Evolutionary conservation across 169 alveolate species (phyloP).

Genomic region (Babesia ovis): DNA sequence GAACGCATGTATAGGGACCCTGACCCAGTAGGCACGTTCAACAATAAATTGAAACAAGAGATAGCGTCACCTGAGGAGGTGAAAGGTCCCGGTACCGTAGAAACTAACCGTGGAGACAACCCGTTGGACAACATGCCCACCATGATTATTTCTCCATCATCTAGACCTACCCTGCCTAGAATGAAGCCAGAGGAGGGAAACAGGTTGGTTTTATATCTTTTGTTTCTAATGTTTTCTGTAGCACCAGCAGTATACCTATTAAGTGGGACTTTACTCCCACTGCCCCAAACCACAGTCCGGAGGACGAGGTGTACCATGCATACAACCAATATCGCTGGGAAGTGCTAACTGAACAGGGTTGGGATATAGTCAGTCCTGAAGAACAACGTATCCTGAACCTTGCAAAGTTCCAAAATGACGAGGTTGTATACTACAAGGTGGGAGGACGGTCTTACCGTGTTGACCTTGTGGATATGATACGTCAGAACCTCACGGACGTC

Average conservation of each 20-base stretch:
- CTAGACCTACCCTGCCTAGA: conserved; percentile 17
- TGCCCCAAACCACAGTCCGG: neutral
- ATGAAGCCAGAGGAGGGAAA: neutral
- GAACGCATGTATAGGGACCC: conserved; percentile 11
- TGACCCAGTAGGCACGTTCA: conserved; percentile 4
- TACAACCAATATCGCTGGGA: conserved; percentile 29
- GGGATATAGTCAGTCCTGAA: conserved; percentile 30
- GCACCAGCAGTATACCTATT: neutral
- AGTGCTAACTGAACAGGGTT: conserved; percentile 33
- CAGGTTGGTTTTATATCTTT: neutral
- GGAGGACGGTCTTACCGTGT: conserved; percentile 18
- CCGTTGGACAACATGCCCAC: conserved; percentile 16
- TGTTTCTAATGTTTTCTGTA: neutral
- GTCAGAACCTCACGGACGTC: conserved; percentile 31
- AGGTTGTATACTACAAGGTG: conserved; percentile 42
- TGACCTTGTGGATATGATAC: conserved; percentile 28
- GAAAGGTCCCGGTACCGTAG: neutral
- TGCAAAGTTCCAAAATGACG: conserved; percentile 32
- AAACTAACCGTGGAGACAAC: neutral
- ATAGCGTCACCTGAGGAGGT: neutral
- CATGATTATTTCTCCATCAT: neutral
- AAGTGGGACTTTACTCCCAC: conserved; percentile 26
- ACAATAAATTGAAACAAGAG: neutral
- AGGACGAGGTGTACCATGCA: conserved; percentile 13
- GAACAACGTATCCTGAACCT: conserved; percentile 37